Base-by-base conservation (phyloP, 352 stramenopile species). In the Phytophthora rubi region DNA sequence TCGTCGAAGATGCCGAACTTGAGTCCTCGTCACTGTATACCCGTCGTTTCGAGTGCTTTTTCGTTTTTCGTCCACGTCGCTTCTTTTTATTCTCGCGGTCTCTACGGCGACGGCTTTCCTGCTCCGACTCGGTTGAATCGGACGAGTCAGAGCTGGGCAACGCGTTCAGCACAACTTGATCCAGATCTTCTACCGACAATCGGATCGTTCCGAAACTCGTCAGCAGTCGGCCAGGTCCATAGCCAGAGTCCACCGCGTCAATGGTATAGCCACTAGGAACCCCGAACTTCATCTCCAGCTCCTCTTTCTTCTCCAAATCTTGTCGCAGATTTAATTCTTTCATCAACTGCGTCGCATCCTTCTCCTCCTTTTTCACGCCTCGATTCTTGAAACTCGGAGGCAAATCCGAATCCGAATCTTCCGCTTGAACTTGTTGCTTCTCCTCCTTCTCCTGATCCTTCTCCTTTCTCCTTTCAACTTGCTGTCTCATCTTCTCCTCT, bases 81-180 rank as follows among this genome's bases (percentile, higher is more conserved):
- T 26, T 21, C 21, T 62, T 66, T 28, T 49, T 59, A 15, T 65
- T 30, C 8, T 61, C 28, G 9, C 45, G 23, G n/a, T 53, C 21
- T 59, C 64, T 76, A 18, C 59, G 64, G 28, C 37, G 54, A 28
- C 37, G 54, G 3, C 44, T 51, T 18, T 71, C 65, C 32, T 77
- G 52, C 18, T 79, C 68, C 10, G 71, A 73, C 0, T 71, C 78
- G 1, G 68, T 64, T 8, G 70, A 76, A 39, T 85, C 76, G 0
- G 79, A 86, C 26, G 75, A 77, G 28, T 82, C 71, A 1, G 71
- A 79, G 0, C 71, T 70, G 12, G 76, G 79, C 3, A 86, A 37
- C 1, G 75, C 76, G 13, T 86, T 75, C 6, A 80, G 65, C 7
- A 75, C 66, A 32, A 83, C 79, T 56, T 61, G 47, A 2, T 70